These are phyloP conservation scores for Colletotrichum sp. DNA, from an alignment of 2,329 filamentous ascomycete genomes.

Conservation along the genomic window DNA sequence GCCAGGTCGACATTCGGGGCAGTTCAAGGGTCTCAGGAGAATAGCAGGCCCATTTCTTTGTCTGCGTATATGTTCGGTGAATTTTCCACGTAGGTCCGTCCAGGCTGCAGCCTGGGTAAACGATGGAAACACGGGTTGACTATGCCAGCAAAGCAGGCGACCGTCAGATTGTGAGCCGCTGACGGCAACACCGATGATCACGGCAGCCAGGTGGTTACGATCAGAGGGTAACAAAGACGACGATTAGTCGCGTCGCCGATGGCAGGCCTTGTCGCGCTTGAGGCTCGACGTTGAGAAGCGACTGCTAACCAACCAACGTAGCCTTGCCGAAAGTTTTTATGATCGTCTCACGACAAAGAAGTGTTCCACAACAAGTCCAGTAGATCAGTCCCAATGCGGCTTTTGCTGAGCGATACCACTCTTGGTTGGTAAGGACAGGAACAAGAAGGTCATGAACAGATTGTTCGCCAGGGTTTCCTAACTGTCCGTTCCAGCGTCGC, in stretches of 20 bases:
- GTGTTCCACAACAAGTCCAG: background rate
- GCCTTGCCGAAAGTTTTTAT: background rate
- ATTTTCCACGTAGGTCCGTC: background rate
- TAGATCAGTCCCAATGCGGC: background rate
- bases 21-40: background rate
- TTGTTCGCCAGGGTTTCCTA: background rate
- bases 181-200: background rate
- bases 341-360: constrained; percentile 12
- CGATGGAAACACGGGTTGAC: background rate
- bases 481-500: background rate
- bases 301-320: background rate
- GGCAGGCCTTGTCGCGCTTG: background rate
- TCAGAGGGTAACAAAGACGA: background rate
- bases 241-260: background rate
- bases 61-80: background rate
- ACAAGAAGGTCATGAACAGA: background rate
- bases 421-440: background rate
- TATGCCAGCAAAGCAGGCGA: background rate
- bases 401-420: background rate
- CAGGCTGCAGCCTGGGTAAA: background rate
- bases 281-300: background rate
- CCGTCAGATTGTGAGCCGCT: background rate
- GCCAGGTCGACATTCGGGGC: background rate
- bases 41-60: background rate
- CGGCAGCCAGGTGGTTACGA: background rate